Evolutionary conservation across 495 filamentous ascomycete species (phyloP).

Genomic region (Neurospora discreta): DNA sequence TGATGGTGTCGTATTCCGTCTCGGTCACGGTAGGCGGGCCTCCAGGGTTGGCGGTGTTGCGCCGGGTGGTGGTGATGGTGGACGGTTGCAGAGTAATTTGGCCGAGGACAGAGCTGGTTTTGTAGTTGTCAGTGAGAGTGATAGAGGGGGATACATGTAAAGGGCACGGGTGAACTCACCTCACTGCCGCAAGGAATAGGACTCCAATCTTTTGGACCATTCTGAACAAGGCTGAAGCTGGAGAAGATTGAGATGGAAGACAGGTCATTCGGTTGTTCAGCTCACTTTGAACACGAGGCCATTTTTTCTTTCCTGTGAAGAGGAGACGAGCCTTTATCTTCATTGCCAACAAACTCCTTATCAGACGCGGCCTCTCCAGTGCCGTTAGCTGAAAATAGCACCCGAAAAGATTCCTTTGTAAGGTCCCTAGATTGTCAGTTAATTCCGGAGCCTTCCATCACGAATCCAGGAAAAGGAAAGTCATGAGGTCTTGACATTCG

Average conservation of each 20-base stretch:
- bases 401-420: background rate
- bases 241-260: background rate
- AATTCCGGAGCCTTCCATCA: background rate
- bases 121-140: background rate
- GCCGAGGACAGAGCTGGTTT: constrained; percentile 12
- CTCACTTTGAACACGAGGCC: background rate
- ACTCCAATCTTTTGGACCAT: background rate
- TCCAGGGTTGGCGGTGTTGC: background rate
- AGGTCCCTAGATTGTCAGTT: background rate
- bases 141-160: background rate
- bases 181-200: background rate
- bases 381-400: background rate
- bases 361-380: background rate
- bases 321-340: background rate
- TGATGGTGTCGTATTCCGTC: constrained; percentile 6
- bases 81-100: constrained; percentile 17
- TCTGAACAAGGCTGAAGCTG: background rate
- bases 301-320: background rate
- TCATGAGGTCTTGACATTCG: background rate
- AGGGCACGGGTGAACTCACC: background rate
- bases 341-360: background rate
- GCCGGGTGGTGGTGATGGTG: constrained; percentile 8
- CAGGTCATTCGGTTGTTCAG: background rate
- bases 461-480: background rate
- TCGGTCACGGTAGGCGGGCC: constrained; percentile 3